A percentile compares a stretch with the other conserved stretches of the same genome.
Conservation (phyloP, 2,329 filamentous ascomycete species). For the Aureobasidium sp. region DNA sequence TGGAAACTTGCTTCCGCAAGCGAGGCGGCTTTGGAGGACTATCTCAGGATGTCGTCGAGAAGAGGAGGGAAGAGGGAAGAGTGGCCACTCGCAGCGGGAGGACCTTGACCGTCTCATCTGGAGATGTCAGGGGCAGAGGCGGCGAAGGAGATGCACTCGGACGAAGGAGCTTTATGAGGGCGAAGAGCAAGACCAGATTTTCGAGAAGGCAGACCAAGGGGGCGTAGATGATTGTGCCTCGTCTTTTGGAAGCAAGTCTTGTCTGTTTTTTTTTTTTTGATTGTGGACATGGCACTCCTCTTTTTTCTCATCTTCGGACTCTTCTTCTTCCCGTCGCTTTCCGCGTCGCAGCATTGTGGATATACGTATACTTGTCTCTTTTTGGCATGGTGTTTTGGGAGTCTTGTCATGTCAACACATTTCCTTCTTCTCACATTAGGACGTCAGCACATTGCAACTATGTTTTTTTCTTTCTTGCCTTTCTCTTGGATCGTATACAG, state of each 20-base stretch:
- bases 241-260: background rate
- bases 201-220: slow-evolving; percentile 10
- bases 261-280: background rate
- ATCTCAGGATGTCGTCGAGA: slow-evolving; percentile 74
- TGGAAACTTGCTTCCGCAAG: slow-evolving; percentile 71
- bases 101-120: background rate
- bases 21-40: slow-evolving; percentile 69
- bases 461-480: too few relatives aligned
- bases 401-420: too few relatives aligned
- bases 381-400: background rate
- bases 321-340: background rate
- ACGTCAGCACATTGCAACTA: too few relatives aligned
- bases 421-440: too few relatives aligned
- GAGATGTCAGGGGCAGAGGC: background rate
- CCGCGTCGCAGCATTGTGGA: background rate
- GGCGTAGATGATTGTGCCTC: background rate
- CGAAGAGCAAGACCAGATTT: slow-evolving; percentile 13
- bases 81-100: slow-evolving; percentile 20
- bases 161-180: slow-evolving; percentile 16
- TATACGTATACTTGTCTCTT: background rate
- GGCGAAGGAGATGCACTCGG: background rate
- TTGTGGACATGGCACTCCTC: background rate
- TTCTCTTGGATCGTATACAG: too few relatives aligned
- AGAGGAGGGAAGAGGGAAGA: slow-evolving; percentile 59
- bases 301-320: background rate